Conservation (phyloP, 2,329 filamentous ascomycete species). For the Fusarium oligoseptatum region DNA sequence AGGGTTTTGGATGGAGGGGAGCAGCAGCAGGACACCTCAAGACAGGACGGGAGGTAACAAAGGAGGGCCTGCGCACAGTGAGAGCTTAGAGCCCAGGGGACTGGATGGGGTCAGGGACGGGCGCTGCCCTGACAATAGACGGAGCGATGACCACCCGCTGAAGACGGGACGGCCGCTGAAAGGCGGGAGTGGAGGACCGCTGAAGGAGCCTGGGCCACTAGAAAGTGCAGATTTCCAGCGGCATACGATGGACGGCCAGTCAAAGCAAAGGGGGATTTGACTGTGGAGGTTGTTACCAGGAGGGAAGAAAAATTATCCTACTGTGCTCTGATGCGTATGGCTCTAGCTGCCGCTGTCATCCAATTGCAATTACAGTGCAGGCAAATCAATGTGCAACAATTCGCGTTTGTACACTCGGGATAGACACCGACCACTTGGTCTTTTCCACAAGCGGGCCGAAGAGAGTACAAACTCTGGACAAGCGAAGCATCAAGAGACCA, state of each 20-base stretch:
- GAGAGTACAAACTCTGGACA: neutral
- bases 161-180: constrained; percentile 2
- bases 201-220: constrained; percentile 23
- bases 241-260: constrained; percentile 20
- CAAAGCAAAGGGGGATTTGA: constrained; percentile 11
- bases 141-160: neutral
- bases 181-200: constrained; percentile 7
- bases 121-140: neutral
- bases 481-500: neutral
- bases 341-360: neutral
- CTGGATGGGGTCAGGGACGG: neutral
- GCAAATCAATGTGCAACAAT: neutral
- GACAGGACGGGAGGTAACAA: constrained; percentile 12
- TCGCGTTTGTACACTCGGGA: neutral
- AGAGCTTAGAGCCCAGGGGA: neutral
- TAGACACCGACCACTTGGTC: neutral
- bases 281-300: constrained; percentile 14
- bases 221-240: constrained; percentile 16
- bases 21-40: constrained; percentile 21
- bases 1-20: constrained; percentile 35
- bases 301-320: constrained; percentile 9
- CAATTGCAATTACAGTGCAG: constrained; percentile 7
- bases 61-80: neutral
- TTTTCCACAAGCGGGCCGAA: constrained; percentile 2
- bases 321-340: neutral